Percentiles rank a stretch among this genome's conserved stretches.
Conservation (phyloP, 176 grass and related monocot species). For the Phyllostachys edulis region DNA sequence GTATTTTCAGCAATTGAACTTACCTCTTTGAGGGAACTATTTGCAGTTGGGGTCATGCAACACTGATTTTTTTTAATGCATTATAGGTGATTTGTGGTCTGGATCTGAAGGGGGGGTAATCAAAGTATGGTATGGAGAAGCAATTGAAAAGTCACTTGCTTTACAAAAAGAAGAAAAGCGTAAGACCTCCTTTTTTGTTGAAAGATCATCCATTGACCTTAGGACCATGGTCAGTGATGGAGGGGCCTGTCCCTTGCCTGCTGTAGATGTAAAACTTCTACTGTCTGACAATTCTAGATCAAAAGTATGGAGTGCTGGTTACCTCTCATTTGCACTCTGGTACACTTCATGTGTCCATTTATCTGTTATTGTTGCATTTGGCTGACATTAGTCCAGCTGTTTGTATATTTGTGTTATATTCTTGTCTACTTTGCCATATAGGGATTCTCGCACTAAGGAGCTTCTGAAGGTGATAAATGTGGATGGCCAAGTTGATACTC, state of each 20-base stretch:
- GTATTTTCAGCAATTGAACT: constrained; percentile 7
- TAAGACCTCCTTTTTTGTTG: constrained; percentile 67
- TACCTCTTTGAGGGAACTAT: not conserved
- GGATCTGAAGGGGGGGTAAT: constrained; percentile 79
- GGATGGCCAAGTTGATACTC: constrained; percentile 75
- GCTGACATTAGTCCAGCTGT: constrained; percentile 27
- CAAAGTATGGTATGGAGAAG: constrained; percentile 75
- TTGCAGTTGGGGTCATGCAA: not conserved
- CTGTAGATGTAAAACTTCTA: constrained; percentile 80
- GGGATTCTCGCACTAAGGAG: constrained; percentile 72
- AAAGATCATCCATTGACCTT: constrained; percentile 82
- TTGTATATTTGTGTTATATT: constrained; percentile 36
- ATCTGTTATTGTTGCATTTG: constrained; percentile 40
- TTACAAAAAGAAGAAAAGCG: constrained; percentile 66
- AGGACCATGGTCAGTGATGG: constrained; percentile 69
- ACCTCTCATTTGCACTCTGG: constrained; percentile 79
- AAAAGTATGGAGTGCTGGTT: constrained; percentile 84
- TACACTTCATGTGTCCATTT: constrained; percentile 55
- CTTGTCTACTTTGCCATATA: constrained; percentile 34
- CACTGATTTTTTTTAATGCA: constrained; percentile 28
- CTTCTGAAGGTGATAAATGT: constrained; percentile 77
- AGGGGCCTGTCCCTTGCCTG: constrained; percentile 65
- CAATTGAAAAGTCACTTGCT: constrained; percentile 64
- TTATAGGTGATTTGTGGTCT: constrained; percentile 81
- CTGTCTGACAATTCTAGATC: constrained; percentile 88